Evolutionary conservation across 2,329 filamentous ascomycete species (phyloP), one percentile per base, ranked within the genome.

Genomic region (Pezicula rhizophila): DNA sequence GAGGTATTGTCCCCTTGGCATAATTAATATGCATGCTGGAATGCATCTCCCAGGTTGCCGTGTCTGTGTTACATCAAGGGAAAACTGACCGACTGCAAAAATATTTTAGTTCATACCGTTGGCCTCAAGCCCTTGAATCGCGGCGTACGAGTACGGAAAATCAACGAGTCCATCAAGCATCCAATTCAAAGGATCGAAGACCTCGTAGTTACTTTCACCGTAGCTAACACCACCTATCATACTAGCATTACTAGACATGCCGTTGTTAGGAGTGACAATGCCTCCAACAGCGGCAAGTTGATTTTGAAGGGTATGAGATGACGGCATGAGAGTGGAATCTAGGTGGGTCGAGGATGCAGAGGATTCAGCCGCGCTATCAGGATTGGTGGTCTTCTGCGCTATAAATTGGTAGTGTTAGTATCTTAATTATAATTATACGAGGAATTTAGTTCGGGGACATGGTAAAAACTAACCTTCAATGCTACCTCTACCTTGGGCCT

Each of bases 121-220:
- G 15, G 67, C 54, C 53, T 75, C 73, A 49, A 76, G 60, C 3
- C 71, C 72, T 28, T 71, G 69, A 49, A 74, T 63, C 52, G 84
- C 79, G 34, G 76, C 73, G 59, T 79, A 84, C 10, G 74, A 77
- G 62, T 85, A 90, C 55, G 87, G 88, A 63, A 92, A 86, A 63
- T 91, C 87, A 52, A 93, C 75, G 31, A 92, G 74, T 12, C 88
- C 88, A 65, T 96, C 91, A 52, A 96, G 73, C 74, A 95, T 89
- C 91, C 91, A 96, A 66, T 92, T 89, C 60, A 96, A 77, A 1
- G 91, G 89, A 68, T 96, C 90, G 62, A 95, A 96, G 53, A 95
- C 89, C 65, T 95, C 88, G 66, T 90, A 90, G 59, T 82, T 85
- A 8, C 80, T 79, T 48, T 87, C 78, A 56, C 79, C 76, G 54